Conservation (phyloP, 106 monocot genomes). For the Dendrobium officinale region DNA sequence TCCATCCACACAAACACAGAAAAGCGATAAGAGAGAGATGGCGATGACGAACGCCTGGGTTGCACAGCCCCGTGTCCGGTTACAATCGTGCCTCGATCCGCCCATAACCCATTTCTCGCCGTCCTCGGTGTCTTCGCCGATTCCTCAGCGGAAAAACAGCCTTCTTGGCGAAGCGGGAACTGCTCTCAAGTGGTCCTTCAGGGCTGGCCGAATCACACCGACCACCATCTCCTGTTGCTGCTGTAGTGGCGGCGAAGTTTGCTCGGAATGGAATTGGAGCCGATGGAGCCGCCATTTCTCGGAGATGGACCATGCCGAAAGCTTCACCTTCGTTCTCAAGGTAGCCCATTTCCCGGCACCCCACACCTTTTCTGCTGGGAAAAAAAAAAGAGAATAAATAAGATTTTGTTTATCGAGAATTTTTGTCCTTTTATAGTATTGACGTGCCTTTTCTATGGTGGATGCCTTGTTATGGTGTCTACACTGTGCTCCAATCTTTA, state of each 20-base stretch:
- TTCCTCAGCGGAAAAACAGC: background rate
- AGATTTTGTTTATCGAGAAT: background rate
- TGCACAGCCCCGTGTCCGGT: background rate
- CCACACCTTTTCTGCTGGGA: background rate
- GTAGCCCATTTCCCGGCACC: conserved; percentile 14
- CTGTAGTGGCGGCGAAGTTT: conserved; percentile 4
- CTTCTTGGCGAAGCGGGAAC: background rate
- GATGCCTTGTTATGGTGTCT: background rate
- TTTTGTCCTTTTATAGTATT: background rate
- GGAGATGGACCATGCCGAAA: conserved; percentile 74
- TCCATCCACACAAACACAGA: background rate
- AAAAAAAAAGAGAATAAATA: background rate
- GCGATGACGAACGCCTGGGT: conserved; percentile 11
- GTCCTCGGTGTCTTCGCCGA: background rate
- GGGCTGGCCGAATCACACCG: conserved; percentile 2
- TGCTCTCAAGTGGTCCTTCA: conserved; percentile 6
- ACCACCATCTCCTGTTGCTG: conserved; percentile 24
- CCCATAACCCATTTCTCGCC: background rate
- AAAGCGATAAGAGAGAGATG: background rate
- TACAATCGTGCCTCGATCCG: background rate
- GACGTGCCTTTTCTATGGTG: background rate
- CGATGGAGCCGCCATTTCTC: conserved; percentile 72
- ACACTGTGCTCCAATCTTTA: background rate
- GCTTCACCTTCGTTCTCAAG: conserved; percentile 58
- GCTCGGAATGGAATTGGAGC: conserved; percentile 67